Conservation (phyloP, 257 asterid species). For the Forsythia suspensa region DNA sequence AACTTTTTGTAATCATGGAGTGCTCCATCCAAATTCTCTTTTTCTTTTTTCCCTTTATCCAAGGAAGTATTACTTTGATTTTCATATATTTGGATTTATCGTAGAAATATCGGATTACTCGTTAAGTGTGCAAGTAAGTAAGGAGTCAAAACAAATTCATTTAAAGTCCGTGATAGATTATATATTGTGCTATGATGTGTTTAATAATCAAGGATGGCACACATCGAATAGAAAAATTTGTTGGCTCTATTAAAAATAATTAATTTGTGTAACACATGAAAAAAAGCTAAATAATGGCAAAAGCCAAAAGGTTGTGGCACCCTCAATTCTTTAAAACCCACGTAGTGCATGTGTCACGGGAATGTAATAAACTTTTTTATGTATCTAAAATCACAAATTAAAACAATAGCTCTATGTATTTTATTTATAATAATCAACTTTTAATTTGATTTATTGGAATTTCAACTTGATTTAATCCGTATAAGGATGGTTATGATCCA, state of each 20-base stretch:
- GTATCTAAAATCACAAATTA: not conserved
- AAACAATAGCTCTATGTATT: not conserved
- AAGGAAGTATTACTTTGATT: not conserved
- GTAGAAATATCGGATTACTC: no score
- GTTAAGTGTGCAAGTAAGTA: not conserved
- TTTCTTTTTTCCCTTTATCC: not conserved
- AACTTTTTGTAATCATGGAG: constrained; percentile 14
- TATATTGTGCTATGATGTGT: no score
- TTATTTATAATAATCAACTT: not conserved
- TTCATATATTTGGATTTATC: no score
- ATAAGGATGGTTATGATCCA: no score
- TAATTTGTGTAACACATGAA: constrained; percentile 7
- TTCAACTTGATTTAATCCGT: not conserved
- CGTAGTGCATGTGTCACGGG: no score
- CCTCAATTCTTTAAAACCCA: not conserved
- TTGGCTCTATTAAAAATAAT: not conserved
- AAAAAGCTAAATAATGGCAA: constrained; percentile 2
- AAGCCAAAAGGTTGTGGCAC: not conserved
- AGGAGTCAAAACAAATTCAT: not conserved
- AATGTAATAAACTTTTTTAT: not conserved
- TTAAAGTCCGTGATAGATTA: not conserved
- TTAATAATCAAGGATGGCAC: no score
- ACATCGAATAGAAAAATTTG: not conserved
- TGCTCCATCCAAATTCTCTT: not conserved
- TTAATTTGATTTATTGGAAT: not conserved